A percentile compares a stretch with the other conserved stretches of the same genome.
These are phyloP conservation scores for Suhomyces ambrosiae DNA, from an alignment of 1,139 yeast species.

Conservation along the genomic window DNA sequence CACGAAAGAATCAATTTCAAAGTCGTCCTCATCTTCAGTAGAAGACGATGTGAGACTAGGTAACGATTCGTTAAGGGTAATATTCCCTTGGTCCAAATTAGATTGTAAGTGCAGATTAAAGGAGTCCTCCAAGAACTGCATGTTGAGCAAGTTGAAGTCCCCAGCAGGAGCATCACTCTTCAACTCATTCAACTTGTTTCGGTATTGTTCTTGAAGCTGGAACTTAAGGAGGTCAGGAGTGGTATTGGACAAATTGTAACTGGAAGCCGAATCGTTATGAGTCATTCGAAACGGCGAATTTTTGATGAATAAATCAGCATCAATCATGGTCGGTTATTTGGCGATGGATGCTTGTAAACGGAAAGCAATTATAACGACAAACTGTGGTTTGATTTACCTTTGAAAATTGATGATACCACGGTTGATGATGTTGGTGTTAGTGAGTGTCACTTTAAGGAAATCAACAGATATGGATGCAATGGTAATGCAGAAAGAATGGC, in stretches of 20 bases:
- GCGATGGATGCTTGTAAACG: too few relatives aligned
- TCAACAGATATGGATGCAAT: too few relatives aligned
- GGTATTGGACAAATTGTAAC: slow-evolving; percentile 37
- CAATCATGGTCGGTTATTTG: slow-evolving; percentile 29
- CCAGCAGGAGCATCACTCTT: slow-evolving; percentile 15
- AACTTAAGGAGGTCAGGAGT: slow-evolving; percentile 49
- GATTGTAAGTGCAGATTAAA: slow-evolving; percentile 42
- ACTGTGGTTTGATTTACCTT: too few relatives aligned
- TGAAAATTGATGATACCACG: too few relatives aligned
- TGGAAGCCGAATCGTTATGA: slow-evolving; percentile 27
- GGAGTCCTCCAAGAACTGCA: slow-evolving; percentile 33
- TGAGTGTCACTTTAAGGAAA: too few relatives aligned
- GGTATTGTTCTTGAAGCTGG: slow-evolving; percentile 47
- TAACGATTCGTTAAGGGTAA: slow-evolving; percentile 21
- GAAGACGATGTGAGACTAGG: slow-evolving; percentile 22
- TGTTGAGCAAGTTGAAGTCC: slow-evolving; percentile 23
- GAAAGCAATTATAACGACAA: too few relatives aligned
- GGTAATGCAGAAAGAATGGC: too few relatives aligned
- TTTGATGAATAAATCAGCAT: slow-evolving; percentile 36
- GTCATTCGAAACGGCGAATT: slow-evolving; percentile 42
- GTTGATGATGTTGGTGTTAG: too few relatives aligned
- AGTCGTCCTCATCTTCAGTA: slow-evolving; percentile 17
- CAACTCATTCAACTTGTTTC: slow-evolving; percentile 31
- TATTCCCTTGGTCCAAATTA: slow-evolving; percentile 34
- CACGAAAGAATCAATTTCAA: slow-evolving; percentile 23